A percentile compares a stretch with the other conserved stretches of the same genome.
These are phyloP conservation scores for Hyaloscypha finlandica DNA, from an alignment of 495 filamentous ascomycete species.

Conservation along the genomic window DNA sequence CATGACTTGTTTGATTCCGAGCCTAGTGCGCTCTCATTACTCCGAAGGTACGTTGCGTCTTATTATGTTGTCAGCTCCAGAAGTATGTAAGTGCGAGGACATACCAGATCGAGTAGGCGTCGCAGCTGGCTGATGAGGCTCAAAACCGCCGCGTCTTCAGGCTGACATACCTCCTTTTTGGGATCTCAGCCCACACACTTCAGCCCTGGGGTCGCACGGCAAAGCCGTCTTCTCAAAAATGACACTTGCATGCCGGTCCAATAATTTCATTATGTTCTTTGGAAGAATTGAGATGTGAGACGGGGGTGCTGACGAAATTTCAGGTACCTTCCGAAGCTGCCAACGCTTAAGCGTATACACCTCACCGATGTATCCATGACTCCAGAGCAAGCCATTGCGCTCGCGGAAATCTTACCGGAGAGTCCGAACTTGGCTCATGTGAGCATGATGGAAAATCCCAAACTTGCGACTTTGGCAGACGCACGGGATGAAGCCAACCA, in stretches of 20 bases:
- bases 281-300: constrained; percentile 11
- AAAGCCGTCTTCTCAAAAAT: neutral
- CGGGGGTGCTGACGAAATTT: constrained; percentile 23
- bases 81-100: neutral
- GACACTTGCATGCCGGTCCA: neutral
- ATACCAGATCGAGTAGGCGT: constrained; percentile 4
- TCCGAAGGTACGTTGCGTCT: constrained; percentile 59
- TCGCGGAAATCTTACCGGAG: constrained; percentile 89
- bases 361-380: constrained; percentile 84
- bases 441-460: constrained; percentile 82
- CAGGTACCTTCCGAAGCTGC: constrained; percentile 78
- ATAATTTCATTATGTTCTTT: neutral
- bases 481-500: constrained; percentile 71
- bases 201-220: constrained; percentile 4
- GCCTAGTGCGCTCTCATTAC: constrained; percentile 71
- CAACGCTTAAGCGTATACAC: constrained; percentile 81
- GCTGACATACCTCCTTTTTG: neutral
- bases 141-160: constrained; percentile 14
- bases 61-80: constrained; percentile 8
- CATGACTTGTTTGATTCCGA: constrained; percentile 72
- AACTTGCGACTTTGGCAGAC: constrained; percentile 64
- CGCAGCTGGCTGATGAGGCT: constrained; percentile 27
- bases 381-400: constrained; percentile 82
- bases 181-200: constrained; percentile 3
- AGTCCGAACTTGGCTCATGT: constrained; percentile 80